Base-by-base conservation (phyloP, 2,329 filamentous ascomycete species). In the Atkinsonella texensis region DNA sequence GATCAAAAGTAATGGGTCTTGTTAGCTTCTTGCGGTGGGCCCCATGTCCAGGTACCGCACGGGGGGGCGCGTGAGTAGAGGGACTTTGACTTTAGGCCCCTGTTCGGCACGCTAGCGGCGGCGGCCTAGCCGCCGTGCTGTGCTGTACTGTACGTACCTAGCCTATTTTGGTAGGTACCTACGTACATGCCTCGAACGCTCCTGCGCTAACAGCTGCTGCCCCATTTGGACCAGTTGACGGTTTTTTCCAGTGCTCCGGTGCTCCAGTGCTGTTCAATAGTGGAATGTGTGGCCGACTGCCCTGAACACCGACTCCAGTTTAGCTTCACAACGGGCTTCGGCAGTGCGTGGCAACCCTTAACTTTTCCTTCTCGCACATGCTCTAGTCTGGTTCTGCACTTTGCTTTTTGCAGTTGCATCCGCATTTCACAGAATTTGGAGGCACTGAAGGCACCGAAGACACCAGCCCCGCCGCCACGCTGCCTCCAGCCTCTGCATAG, bases 41-140 rank as follows among this genome's bases (percentile, higher is more conserved):
- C 40, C n/a, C 9, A 11, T 12, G 40, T n/a, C 40, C 40, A 42
- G 40, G 40, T 12, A 49, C 33, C 46, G 33, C 46, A 46, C 46
- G 12, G 2, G 35, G 11, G 28, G 17, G 38, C 18, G 38, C 39
- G 23, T 11, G 33, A 23, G 51, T 52, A 49, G 33, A 49, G 51
- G 46, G 49, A 49, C 51, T 49, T 52, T 40, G 32, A n/a, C 32
- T 15, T 28, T 40, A 15, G 15, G 20, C 33, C 42, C 49, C 42
- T 46, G 49, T 32, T 40, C 42, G 3, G 35, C 35, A 3, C 11
- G 35, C 35, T 38, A 15, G 35, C 15, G 11, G 35, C 15, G 35
- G 12, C 15, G 11, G 11, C 35, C 9, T 7, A 38, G 11, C 35
- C 11, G 35, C 35, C 11, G 7, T 28, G 5, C 28, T 28, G 28